Conservation (phyloP, 345 rosid species). For the Gossypium ekmanianum region DNA sequence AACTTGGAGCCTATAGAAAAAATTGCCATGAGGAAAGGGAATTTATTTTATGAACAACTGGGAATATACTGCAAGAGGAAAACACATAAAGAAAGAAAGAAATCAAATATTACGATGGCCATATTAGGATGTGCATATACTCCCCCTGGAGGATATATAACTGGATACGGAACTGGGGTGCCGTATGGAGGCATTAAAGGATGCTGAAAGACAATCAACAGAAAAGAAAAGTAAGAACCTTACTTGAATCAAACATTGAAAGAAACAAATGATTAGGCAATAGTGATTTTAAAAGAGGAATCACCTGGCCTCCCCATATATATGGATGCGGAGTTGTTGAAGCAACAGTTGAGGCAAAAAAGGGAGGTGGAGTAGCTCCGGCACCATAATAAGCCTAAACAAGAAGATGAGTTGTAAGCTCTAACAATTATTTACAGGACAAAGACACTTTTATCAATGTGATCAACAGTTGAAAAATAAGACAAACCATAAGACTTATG, state of each 20-base stretch:
- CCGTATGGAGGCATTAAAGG: slow-evolving; percentile 87
- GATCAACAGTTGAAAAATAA: slow-evolving; percentile 5
- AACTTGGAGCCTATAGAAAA: slow-evolving; percentile 47
- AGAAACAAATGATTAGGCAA: not conserved
- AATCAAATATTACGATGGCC: slow-evolving; percentile 47
- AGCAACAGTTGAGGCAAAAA: slow-evolving; percentile 79
- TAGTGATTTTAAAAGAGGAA: slow-evolving; percentile 10
- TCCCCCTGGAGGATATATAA: slow-evolving; percentile 86
- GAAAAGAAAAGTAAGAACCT: slow-evolving; percentile 15
- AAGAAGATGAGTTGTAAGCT: slow-evolving; percentile 27
- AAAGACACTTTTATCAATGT: slow-evolving; percentile 9
- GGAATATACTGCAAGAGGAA: not conserved
- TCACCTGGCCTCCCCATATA: slow-evolving; percentile 90
- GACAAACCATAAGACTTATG: not conserved
- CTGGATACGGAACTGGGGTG: slow-evolving; percentile 87
- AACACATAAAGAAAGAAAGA: not conserved
- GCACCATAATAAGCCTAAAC: slow-evolving; percentile 86
- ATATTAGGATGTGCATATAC: slow-evolving; percentile 86
- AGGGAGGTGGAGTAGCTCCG: slow-evolving; percentile 80
- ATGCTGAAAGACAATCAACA: slow-evolving; percentile 50
- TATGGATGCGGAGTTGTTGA: slow-evolving; percentile 89
- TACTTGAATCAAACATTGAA: not conserved
- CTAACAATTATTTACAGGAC: slow-evolving; percentile 2
- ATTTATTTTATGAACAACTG: not conserved
- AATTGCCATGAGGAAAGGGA: not conserved